These are phyloP conservation scores for Leucoagaricus sp. DNA, from an alignment of 1,284 basidiomycete species.

Conservation along the genomic window DNA sequence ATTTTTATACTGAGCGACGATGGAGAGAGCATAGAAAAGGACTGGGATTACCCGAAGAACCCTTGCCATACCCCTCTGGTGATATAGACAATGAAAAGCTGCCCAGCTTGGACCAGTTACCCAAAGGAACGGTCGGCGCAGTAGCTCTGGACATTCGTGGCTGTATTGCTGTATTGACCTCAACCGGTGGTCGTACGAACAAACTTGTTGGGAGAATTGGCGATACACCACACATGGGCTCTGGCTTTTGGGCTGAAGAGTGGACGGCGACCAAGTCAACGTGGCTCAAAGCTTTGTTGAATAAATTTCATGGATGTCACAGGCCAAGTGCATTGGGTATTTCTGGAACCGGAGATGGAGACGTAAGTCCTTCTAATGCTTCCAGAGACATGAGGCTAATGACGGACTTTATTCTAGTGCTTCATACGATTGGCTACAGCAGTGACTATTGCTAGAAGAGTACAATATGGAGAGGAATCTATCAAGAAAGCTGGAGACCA, in stretches of 20 bases:
- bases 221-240: conserved; percentile 78
- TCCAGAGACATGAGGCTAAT: conserved; percentile 8
- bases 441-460: conserved; percentile 63
- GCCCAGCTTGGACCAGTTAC: conserved; percentile 55
- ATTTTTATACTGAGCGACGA: conserved; percentile 72
- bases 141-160: conserved; percentile 77
- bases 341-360: conserved; percentile 83
- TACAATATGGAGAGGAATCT: conserved; percentile 61
- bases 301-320: conserved; percentile 21
- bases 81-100: conserved; percentile 19
- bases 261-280: conserved; percentile 44
- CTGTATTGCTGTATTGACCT: conserved; percentile 72
- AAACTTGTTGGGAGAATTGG: conserved; percentile 81
- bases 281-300: conserved; percentile 1
- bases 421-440: conserved; percentile 75
- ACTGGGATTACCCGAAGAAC: conserved; percentile 70
- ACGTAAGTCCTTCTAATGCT: conserved; percentile 47
- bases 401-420: conserved; percentile 46
- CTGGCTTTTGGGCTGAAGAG: conserved; percentile 82
- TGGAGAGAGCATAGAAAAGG: conserved; percentile 77
- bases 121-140: conserved; percentile 81
- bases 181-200: conserved; percentile 82
- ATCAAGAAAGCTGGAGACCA: conserved; percentile 53
- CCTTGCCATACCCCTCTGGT: conserved; percentile 36
- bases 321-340: conserved; percentile 62